Conservation (phyloP, 768 basidiomycete species). For the Rhizopogon vesiculosus region DNA sequence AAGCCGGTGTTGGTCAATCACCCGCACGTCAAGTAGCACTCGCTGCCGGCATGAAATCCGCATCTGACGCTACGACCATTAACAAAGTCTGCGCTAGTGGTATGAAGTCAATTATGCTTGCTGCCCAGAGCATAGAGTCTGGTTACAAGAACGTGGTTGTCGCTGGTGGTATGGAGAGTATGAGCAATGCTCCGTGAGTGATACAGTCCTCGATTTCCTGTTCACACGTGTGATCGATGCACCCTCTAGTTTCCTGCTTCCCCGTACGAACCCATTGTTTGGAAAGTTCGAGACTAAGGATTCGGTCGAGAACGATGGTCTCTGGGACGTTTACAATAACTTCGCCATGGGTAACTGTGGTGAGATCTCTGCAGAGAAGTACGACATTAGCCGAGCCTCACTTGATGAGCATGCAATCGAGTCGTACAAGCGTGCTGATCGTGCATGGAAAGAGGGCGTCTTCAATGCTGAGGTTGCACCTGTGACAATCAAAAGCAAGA, state of each 20-base stretch:
- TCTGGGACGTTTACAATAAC: constrained; percentile 97
- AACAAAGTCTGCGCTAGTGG: constrained; percentile 99
- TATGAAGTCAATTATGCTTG: constrained; percentile 93
- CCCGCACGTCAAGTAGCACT: constrained; percentile 99
- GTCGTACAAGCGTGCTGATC: constrained; percentile 90
- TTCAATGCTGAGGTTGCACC: constrained; percentile 89
- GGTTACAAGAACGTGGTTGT: constrained; percentile 85
- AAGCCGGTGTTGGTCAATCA: constrained; percentile 95
- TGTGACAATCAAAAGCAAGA: constrained; percentile 88
- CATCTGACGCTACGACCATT: constrained; percentile 95
- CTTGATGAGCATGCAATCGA: constrained; percentile 92
- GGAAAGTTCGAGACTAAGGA: constrained; percentile 88
- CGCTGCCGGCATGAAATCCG: constrained; percentile 72
- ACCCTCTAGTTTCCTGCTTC: constrained; percentile 64
- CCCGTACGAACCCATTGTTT: constrained; percentile 76
- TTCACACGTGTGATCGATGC: constrained; percentile 1
- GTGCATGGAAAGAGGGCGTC: constrained; percentile 82
- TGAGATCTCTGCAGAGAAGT: constrained; percentile 79
- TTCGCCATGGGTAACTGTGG: constrained; percentile 98
- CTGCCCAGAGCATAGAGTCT: constrained; percentile 82
- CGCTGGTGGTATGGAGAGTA: constrained; percentile 98
- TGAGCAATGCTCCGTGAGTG: constrained; percentile 97
- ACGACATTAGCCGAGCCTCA: constrained; percentile 78
- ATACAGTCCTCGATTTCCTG: background rate
- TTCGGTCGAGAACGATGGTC: constrained; percentile 87